Evolutionary conservation across 768 basidiomycete genomes (phyloP).

Genomic region (Tephrocybe sp.): DNA sequence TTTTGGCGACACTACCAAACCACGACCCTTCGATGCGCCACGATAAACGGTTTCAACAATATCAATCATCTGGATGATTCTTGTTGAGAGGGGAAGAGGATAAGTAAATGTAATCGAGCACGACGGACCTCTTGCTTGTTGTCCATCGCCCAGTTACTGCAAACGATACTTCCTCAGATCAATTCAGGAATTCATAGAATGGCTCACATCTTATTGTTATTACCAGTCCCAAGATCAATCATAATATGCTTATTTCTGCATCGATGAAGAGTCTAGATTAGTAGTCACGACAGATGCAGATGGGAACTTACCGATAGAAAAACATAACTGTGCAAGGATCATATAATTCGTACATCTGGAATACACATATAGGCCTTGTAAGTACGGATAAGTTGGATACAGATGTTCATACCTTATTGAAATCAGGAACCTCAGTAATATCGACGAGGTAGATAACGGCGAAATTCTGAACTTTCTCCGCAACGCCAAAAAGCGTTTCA

Average conservation of each 20-base stretch:
- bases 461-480: constrained; percentile 98
- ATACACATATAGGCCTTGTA: not conserved
- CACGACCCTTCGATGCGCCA: constrained; percentile 95
- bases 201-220: constrained; percentile 97
- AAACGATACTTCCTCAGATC: constrained; percentile 7
- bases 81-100: not conserved
- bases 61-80: constrained; percentile 73
- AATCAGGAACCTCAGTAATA: constrained; percentile 96
- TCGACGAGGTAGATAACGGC: constrained; percentile 95
- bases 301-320: constrained; percentile 79
- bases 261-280: constrained; percentile 7
- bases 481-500: constrained; percentile 88
- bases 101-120: not conserved
- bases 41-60: constrained; percentile 98
- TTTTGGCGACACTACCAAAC: constrained; percentile 96
- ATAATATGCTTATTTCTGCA: constrained; percentile 97
- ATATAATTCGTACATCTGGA: constrained; percentile 97
- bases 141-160: constrained; percentile 97
- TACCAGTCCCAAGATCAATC: constrained; percentile 99
- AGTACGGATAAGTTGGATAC: not conserved
- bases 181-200: not conserved
- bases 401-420: constrained; percentile 75
- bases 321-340: constrained; percentile 98
- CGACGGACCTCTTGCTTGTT: constrained; percentile 90
- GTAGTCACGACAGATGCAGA: not conserved